phyloP scores from a whole-genome alignment of 768 basidiomycete genomes.

The Podaxis carcinomalis region DNA sequence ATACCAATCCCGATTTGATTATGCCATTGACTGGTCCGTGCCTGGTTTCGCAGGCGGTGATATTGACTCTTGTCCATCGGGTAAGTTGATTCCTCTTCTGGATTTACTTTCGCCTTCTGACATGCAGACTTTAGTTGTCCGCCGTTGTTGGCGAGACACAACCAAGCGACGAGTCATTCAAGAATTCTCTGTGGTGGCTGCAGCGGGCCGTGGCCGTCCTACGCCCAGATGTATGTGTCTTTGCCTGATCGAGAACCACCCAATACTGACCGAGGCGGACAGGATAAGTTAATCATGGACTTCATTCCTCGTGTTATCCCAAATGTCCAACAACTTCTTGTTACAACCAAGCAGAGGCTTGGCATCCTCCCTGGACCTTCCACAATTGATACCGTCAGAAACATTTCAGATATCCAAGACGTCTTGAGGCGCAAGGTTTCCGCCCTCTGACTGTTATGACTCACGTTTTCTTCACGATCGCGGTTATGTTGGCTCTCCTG shows the following conservation, averaged over 20 bases:
- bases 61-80: constrained; percentile 78
- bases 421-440: constrained; percentile 50
- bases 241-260: constrained; percentile 2
- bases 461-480: background rate
- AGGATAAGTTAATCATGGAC: constrained; percentile 80
- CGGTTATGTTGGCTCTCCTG: constrained; percentile 8
- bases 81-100: constrained; percentile 37
- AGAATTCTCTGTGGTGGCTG: constrained; percentile 83
- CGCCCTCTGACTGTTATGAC: constrained; percentile 7
- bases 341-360: constrained; percentile 76
- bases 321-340: constrained; percentile 70
- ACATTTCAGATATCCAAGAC: constrained; percentile 74
- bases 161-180: constrained; percentile 77
- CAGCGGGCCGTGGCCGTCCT: constrained; percentile 69
- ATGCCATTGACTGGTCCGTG: constrained; percentile 70
- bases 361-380: constrained; percentile 70
- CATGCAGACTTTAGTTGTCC: constrained; percentile 50
- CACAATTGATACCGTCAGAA: constrained; percentile 63
- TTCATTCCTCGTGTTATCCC: constrained; percentile 80
- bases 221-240: constrained; percentile 58
- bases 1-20: constrained; percentile 74
- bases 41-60: constrained; percentile 79
- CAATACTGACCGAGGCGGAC: background rate
- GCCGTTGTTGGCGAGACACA: constrained; percentile 70
- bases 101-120: constrained; percentile 5